Conservation (phyloP, 768 basidiomycete species). For the Lactarius sanguifluus region DNA sequence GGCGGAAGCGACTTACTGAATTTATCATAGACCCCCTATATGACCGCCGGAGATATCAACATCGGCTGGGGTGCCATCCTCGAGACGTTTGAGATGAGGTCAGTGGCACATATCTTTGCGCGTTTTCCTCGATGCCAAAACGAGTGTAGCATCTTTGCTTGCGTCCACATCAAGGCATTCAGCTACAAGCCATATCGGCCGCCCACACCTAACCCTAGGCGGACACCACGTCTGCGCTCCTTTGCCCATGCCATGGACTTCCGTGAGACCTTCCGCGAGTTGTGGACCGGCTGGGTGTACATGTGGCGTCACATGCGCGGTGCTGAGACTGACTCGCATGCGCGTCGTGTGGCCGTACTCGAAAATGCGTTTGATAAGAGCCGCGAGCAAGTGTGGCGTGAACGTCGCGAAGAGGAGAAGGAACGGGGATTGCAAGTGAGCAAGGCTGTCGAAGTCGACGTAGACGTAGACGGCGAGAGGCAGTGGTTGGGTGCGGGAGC, state of each 20-base stretch:
- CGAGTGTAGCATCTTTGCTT: constrained; percentile 55
- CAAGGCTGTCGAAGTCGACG: constrained; percentile 28
- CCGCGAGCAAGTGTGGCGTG: constrained; percentile 29
- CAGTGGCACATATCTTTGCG: constrained; percentile 33
- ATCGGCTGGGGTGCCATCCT: constrained; percentile 67
- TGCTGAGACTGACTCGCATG: constrained; percentile 51
- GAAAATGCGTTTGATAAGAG: constrained; percentile 39
- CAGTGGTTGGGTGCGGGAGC: constrained; percentile 60
- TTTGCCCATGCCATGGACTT: constrained; percentile 67
- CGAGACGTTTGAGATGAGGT: constrained; percentile 79
- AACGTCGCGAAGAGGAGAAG: constrained; percentile 12
- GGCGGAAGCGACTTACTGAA: neutral
- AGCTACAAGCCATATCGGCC: constrained; percentile 60
- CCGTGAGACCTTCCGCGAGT: constrained; percentile 64
- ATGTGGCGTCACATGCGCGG: constrained; percentile 54
- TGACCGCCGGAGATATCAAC: constrained; percentile 73
- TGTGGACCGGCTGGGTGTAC: constrained; percentile 58
- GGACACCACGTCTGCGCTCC: constrained; percentile 56
- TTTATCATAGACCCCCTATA: constrained; percentile 53
- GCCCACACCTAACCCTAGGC: constrained; percentile 36
- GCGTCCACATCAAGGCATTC: constrained; percentile 72
- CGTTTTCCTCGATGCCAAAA: neutral
- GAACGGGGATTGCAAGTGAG: constrained; percentile 15
- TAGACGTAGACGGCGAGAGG: constrained; percentile 45
- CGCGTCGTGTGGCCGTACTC: constrained; percentile 42